phyloP scores from a whole-genome alignment of 2,329 filamentous ascomycete genomes.

The Dothistroma septosporum region DNA sequence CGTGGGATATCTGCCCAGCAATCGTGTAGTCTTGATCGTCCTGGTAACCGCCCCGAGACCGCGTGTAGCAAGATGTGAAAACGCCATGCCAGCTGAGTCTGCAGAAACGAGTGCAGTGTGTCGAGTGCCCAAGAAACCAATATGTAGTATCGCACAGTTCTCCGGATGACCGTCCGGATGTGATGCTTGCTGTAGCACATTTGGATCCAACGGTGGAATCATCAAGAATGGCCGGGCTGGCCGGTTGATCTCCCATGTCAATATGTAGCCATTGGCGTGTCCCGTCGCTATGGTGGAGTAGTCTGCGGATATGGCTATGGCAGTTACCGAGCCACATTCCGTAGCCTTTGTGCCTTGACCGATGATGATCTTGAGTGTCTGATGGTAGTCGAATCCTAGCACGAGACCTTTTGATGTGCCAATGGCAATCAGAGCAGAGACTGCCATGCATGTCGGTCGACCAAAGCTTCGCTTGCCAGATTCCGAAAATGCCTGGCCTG shows the following conservation, averaged over 20 bases:
- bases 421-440: conserved; percentile 82
- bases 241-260: conserved; percentile 88
- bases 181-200: conserved; percentile 57
- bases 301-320: conserved; percentile 87
- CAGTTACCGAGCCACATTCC: conserved; percentile 82
- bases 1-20: conserved; percentile 85
- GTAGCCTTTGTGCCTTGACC: conserved; percentile 90
- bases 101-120: conserved; percentile 94
- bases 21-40: conserved; percentile 81
- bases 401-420: conserved; percentile 94
- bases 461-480: conserved; percentile 89
- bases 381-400: conserved; percentile 94
- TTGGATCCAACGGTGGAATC: conserved; percentile 70
- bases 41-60: conserved; percentile 83
- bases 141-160: conserved; percentile 73
- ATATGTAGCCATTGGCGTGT: conserved; percentile 85
- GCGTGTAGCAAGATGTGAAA: conserved; percentile 90
- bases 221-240: conserved; percentile 84
- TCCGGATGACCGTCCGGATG: conserved; percentile 78
- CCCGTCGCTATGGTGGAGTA: conserved; percentile 88
- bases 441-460: conserved; percentile 79
- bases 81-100: conserved; percentile 93
- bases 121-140: conserved; percentile 91
- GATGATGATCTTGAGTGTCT: conserved; percentile 89
- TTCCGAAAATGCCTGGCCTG: conserved; percentile 86